These are phyloP conservation scores for Paspalum notatum DNA, from an alignment of 176 grass and related monocot species.

Conservation along the genomic window DNA sequence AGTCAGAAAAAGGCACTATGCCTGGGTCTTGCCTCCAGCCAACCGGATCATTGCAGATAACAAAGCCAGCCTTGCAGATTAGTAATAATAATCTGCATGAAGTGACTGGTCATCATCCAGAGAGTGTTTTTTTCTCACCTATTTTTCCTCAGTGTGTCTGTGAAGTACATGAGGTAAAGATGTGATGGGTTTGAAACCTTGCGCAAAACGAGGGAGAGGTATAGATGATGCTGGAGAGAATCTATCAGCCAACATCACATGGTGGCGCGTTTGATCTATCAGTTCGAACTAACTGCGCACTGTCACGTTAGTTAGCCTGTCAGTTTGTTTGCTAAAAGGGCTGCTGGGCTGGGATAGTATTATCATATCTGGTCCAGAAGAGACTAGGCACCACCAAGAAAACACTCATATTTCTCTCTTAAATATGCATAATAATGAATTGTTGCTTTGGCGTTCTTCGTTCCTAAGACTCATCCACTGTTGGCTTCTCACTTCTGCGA, in stretches of 20 bases:
- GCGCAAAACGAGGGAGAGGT: slow-evolving; percentile 43
- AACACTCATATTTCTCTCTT: neutral
- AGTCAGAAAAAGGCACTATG: slow-evolving; percentile 27
- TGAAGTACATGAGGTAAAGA: neutral
- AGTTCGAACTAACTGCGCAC: slow-evolving; percentile 14
- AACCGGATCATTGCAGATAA: slow-evolving; percentile 20
- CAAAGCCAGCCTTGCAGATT: slow-evolving; percentile 24
- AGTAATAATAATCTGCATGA: slow-evolving; percentile 23
- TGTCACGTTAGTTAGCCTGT: slow-evolving; percentile 38
- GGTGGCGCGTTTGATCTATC: slow-evolving; percentile 25
- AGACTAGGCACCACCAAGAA: slow-evolving; percentile 32
- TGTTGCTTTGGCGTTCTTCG: neutral
- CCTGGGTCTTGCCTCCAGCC: slow-evolving; percentile 14
- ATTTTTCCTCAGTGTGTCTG: neutral
- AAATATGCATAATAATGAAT: slow-evolving; percentile 9
- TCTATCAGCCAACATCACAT: slow-evolving; percentile 16
- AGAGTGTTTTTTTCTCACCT: neutral
- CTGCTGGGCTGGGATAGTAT: neutral
- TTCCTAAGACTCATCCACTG: neutral
- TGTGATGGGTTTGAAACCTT: neutral
- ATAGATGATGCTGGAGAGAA: neutral
- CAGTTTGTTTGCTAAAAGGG: neutral
- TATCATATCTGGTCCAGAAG: slow-evolving; percentile 26
- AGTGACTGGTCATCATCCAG: slow-evolving; percentile 23
- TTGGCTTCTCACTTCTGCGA: neutral